A percentile compares a stretch with the other conserved stretches of the same genome.
Conservation (phyloP, 192 early-diverging fungal species). For the Geranomyces michiganensis region DNA sequence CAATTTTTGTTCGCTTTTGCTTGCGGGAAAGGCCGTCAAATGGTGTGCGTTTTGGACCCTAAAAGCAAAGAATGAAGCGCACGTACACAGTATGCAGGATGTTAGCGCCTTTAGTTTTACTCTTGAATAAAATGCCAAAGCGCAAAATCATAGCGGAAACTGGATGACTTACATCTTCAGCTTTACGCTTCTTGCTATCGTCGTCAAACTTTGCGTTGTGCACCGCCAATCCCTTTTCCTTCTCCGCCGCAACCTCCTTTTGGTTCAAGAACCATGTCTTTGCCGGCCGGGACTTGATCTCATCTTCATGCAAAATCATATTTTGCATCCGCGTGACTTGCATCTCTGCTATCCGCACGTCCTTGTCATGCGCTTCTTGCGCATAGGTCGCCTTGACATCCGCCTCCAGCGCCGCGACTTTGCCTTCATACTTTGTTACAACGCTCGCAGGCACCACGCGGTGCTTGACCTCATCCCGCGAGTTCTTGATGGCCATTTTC, state of each 20-base stretch:
- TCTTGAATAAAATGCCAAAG: too few relatives aligned
- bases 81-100: too few relatives aligned
- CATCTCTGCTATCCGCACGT: conserved; percentile 87
- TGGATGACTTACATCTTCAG: conserved; percentile 21
- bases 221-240: conserved; percentile 45
- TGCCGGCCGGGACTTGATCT: conserved; percentile 87
- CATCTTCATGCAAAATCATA: conserved; percentile 77
- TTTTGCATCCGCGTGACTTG: conserved; percentile 84
- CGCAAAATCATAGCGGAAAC: neutral
- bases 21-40: conserved; percentile 52
- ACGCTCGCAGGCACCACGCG: conserved; percentile 83
- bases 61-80: neutral
- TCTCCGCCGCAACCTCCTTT: conserved; percentile 70
- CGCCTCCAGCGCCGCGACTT: conserved; percentile 67
- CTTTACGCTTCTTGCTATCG: conserved; percentile 29
- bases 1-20: conserved; percentile 45
- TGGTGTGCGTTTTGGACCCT: conserved; percentile 42
- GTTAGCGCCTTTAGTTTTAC: too few relatives aligned
- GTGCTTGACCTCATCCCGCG: conserved; percentile 77
- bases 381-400: conserved; percentile 48
- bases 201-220: conserved; percentile 37
- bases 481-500: conserved; percentile 89
- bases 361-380: conserved; percentile 74
- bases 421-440: conserved; percentile 73
- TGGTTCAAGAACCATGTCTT: conserved; percentile 94